These are phyloP conservation scores for Xylaria scruposa DNA, from an alignment of 495 filamentous ascomycete genomes.

Conservation along the genomic window DNA sequence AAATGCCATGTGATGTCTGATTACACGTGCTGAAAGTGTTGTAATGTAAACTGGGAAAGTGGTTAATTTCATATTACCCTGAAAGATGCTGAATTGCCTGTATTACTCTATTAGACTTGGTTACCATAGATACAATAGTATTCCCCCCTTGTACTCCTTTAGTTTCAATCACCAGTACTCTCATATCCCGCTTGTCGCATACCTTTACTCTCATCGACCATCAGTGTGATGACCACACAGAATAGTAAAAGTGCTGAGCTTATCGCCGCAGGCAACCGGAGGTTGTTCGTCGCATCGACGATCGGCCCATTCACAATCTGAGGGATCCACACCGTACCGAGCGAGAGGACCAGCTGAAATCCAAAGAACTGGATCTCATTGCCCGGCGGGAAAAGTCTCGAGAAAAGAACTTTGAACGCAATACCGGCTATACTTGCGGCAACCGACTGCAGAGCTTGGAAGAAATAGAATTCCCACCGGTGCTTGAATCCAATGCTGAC, in stretches of 20 bases:
- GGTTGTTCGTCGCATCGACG: slow-evolving; percentile 15
- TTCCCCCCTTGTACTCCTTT: not conserved
- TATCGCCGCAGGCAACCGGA: slow-evolving; percentile 12
- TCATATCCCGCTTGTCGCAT: slow-evolving; percentile 14
- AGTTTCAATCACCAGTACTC: not conserved
- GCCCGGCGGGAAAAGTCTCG: slow-evolving; percentile 8
- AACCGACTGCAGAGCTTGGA: slow-evolving; percentile 11
- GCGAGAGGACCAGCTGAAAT: slow-evolving; percentile 8
- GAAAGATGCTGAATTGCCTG: no score
- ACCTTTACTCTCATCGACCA: slow-evolving; percentile 4
- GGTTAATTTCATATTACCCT: not conserved
- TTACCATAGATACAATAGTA: not conserved
- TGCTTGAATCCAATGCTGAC: slow-evolving; percentile 8
- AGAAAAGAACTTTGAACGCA: slow-evolving; percentile 3
- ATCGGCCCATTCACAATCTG: slow-evolving; percentile 9
- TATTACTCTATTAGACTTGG: not conserved
- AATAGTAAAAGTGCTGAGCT: not conserved
- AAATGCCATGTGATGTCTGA: not conserved
- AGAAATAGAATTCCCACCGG: slow-evolving; percentile 15
- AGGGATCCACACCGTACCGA: slow-evolving; percentile 13
- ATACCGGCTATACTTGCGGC: not conserved
- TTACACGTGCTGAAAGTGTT: not conserved
- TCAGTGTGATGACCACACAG: not conserved
- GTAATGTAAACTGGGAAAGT: not conserved
- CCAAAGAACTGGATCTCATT: slow-evolving; percentile 13